A percentile compares a stretch with the other conserved stretches of the same genome.
These are phyloP conservation scores for Aspergillus mulundensis DNA, from an alignment of 495 filamentous ascomycete genomes.

Conservation along the genomic window DNA sequence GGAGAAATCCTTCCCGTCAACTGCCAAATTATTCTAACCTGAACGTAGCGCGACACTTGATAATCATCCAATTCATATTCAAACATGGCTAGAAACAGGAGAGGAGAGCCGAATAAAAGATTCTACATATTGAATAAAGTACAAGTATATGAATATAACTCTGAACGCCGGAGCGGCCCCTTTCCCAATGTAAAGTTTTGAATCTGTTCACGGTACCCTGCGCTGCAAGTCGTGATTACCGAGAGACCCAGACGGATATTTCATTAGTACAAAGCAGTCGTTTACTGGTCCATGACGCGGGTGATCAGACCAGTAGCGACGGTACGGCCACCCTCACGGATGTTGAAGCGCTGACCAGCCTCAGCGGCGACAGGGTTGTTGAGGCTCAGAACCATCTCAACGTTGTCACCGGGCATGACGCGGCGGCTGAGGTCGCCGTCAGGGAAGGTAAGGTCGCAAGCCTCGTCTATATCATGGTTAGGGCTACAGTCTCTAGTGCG, in stretches of 20 bases:
- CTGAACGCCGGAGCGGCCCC: constrained; percentile 36
- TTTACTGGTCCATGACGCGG: constrained; percentile 55
- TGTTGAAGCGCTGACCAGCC: constrained; percentile 87
- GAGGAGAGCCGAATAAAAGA: constrained; percentile 26
- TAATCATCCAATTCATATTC: constrained; percentile 21
- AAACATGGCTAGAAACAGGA: constrained; percentile 19
- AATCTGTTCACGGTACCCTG: constrained; percentile 36
- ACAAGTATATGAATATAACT: constrained; percentile 40
- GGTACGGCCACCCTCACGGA: constrained; percentile 91
- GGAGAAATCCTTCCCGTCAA: too few relatives aligned
- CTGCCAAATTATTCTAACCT: too few relatives aligned
- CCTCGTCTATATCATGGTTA: constrained; percentile 56
- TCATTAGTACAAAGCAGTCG: constrained; percentile 36
- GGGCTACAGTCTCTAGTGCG: not conserved
- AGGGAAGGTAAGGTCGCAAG: constrained; percentile 75
- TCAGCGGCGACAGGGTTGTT: constrained; percentile 81
- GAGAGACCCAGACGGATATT: constrained; percentile 24
- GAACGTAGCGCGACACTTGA: too few relatives aligned
- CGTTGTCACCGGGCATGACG: constrained; percentile 97
- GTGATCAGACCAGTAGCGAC: constrained; percentile 92
- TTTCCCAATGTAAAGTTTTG: constrained; percentile 21
- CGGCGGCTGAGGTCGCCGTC: constrained; percentile 71
- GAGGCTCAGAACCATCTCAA: constrained; percentile 86
- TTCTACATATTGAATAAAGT: constrained; percentile 43
- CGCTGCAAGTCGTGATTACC: constrained; percentile 36